A percentile compares a stretch with the other conserved stretches of the same genome.
Conservation (phyloP, 2,329 filamentous ascomycete genomes). For the Venturia carpophila region DNA sequence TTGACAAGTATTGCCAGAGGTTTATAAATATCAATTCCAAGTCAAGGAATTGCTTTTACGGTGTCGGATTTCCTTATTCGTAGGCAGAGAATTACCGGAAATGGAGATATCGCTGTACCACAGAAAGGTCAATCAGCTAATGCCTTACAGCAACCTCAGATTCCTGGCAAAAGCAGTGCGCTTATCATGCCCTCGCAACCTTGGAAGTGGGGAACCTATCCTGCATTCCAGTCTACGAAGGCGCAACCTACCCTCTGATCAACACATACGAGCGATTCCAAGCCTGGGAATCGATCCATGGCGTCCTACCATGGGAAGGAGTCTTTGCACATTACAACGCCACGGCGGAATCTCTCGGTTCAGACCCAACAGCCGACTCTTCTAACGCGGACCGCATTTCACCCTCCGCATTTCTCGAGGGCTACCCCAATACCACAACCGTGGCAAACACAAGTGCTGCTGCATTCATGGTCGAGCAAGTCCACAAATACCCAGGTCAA, state of each 20-base stretch:
- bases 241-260: slow-evolving; percentile 41
- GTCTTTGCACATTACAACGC: slow-evolving; percentile 39
- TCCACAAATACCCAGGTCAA: slow-evolving; percentile 43
- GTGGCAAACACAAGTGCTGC: slow-evolving; percentile 35
- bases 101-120: no score
- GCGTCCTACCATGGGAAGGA: slow-evolving; percentile 40
- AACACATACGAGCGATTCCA: slow-evolving; percentile 39
- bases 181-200: slow-evolving; percentile 40
- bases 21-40: no score
- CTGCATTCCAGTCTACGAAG: slow-evolving; percentile 43
- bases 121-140: neutral
- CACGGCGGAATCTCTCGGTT: slow-evolving; percentile 36
- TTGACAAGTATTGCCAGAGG: no score
- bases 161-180: slow-evolving; percentile 40
- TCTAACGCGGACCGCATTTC: slow-evolving; percentile 38
- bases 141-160: slow-evolving; percentile 25
- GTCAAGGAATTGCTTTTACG: no score
- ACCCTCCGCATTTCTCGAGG: slow-evolving; percentile 38
- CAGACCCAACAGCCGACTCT: slow-evolving; percentile 36
- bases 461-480: slow-evolving; percentile 38
- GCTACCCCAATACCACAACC: slow-evolving; percentile 40
- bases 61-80: no score
- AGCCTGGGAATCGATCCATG: slow-evolving; percentile 40
- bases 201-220: slow-evolving; percentile 40
- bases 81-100: no score